Base-by-base conservation (phyloP, 2,329 filamentous ascomycete species). In the Drechslera avenae region DNA sequence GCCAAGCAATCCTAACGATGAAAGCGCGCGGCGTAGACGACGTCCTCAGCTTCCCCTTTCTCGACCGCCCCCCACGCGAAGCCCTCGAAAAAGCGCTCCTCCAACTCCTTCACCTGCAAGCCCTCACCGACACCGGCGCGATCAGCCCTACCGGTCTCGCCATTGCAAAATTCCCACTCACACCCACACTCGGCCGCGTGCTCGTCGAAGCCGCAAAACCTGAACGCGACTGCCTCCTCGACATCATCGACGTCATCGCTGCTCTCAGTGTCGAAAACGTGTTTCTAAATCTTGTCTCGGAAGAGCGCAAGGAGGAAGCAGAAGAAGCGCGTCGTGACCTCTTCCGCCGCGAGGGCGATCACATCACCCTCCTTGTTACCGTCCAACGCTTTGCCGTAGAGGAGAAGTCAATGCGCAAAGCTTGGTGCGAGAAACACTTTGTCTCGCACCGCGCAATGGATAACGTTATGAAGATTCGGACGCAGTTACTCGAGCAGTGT, bases 1-100 rank as follows among this genome's bases (percentile, higher is more conserved):
- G 91, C 16, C 88, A 91, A 28, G 89, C 93, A 0, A 81, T 97
- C 1, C 78, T 99, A 8, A 96, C 90, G 0, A 95, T 99, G 88
- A 97, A 96, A 72, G 91, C 93, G 0, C 84, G 91, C 46, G 91
- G 92, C 0, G 86, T 97, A 10, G 81, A 89, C 19, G 88, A 97
- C 66, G 83, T 96, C 2, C 78, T 91, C 16, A 78, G 81, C 0
- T 99, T 99, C 56, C 91, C 93, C 0, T 84, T 97, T 39, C 86
- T 97, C 69, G 91, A 96, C 47, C 82, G 83, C 0, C 94, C 94
- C 0, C 86, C 89, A 7, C 76, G 85, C 2, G 88, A 95, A 57
- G 83, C 89, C 0, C 83, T 97, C 41, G 86, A 93, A 62, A 91
- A 91, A 60, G 91, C 92, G 0, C 78, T 97, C 1, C 74, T 94